phyloP scores from a whole-genome alignment of 257 asterid species.

The Cordia subcordata region DNA sequence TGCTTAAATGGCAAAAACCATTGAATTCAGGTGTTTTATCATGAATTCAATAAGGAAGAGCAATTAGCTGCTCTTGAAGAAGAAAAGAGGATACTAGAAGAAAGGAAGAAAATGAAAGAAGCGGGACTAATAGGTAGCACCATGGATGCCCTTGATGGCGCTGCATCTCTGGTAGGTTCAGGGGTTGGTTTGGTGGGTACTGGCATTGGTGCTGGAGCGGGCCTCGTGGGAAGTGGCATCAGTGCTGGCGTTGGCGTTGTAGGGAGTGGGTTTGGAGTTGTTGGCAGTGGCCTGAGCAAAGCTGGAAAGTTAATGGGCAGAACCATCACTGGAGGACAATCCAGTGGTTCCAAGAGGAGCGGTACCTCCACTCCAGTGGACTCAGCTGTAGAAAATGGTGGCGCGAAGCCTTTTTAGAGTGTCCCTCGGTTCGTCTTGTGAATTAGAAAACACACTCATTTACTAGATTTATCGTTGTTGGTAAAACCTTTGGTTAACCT shows the following conservation, averaged over 20 bases:
- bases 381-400: constrained; percentile 67
- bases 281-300: constrained; percentile 75
- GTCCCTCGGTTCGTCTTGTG: constrained; percentile 11
- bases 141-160: constrained; percentile 92
- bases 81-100: constrained; percentile 78
- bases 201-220: constrained; percentile 62
- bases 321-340: constrained; percentile 53
- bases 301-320: constrained; percentile 93
- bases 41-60: constrained; percentile 83
- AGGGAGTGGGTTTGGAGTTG: constrained; percentile 78
- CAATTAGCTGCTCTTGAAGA: constrained; percentile 77
- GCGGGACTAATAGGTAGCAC: constrained; percentile 93
- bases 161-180: constrained; percentile 62
- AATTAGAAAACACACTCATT: background rate
- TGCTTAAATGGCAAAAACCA: background rate
- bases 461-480: background rate
- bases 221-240: constrained; percentile 60
- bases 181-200: constrained; percentile 39
- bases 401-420: constrained; percentile 52
- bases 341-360: constrained; percentile 51
- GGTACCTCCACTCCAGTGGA: constrained; percentile 67
- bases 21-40: constrained; percentile 62
- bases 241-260: constrained; percentile 80
- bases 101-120: constrained; percentile 82
- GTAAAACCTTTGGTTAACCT: background rate